Conservation (phyloP, 108 stramenopile genomes). For the Skeletonema potamos region DNA sequence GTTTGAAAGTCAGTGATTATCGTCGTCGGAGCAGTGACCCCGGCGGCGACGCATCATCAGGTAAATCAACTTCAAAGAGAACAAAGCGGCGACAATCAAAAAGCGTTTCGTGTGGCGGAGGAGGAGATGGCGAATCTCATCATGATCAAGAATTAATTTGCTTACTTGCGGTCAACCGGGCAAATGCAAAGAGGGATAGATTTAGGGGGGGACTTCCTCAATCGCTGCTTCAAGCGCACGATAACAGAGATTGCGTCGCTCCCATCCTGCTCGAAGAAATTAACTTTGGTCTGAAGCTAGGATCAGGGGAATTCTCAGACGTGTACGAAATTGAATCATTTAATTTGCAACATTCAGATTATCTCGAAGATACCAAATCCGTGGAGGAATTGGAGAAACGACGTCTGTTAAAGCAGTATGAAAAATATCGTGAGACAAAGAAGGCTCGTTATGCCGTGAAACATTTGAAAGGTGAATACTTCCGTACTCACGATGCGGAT, state of each 20-base stretch:
- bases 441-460: constrained; percentile 39
- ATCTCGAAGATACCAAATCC: neutral
- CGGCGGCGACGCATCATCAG: too few relatives aligned
- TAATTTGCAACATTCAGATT: neutral
- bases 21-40: neutral
- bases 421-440: constrained; percentile 24
- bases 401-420: constrained; percentile 10
- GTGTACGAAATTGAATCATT: constrained; percentile 65
- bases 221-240: neutral
- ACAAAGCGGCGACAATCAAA: neutral
- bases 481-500: neutral
- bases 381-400: neutral
- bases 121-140: neutral
- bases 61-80: too few relatives aligned
- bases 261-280: constrained; percentile 59
- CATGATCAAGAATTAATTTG: neutral
- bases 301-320: constrained; percentile 70
- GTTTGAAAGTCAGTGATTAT: neutral
- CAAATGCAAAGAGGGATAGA: neutral
- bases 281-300: constrained; percentile 58
- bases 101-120: neutral
- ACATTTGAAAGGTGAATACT: constrained; percentile 26
- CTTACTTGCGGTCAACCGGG: neutral
- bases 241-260: constrained; percentile 18
- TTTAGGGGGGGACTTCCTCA: neutral